Base-by-base conservation (phyloP, 106 monocot genomes). In the Allium cepa region DNA sequence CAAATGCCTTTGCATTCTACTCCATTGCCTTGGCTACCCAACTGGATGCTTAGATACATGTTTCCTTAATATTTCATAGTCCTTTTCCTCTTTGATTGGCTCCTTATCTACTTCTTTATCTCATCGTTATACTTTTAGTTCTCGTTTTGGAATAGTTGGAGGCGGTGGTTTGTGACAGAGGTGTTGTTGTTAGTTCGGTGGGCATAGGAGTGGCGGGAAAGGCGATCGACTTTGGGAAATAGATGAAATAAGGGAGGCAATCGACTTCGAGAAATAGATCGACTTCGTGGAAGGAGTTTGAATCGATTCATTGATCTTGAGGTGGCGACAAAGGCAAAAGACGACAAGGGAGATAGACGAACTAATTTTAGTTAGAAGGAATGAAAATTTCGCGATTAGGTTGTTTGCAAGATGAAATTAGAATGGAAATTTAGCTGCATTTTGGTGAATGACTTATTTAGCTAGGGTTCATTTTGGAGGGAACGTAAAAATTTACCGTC, bases 251-350 rank as follows among this genome's bases (percentile, higher is more conserved):
- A 13, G 17, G 74, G 22, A 69, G 58, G 0, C 74, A 74, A 0
- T 65, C 92, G 46, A 49, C 62, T 46, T 88, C 96, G 72, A 97
- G 86, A 46, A 62, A 69, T 63, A 76, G 17, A 68, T 85, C 79
- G 62, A 91, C 96, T 8, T 82, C 88, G 22, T 91, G 92, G 71
- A 72, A 46, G 18, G 83, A 82, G 51, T 71, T n/a, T 8, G 96
- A 92, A 50, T 91, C 86, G 75, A 97, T n/a, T n/a, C n/a, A n/a
- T n/a, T n/a, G n/a, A n/a, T n/a, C n/a, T 89, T 65, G 96, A 92
- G n/a, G 80, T 88, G 65, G 86, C 58, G 60, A 92, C 56, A 58
- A 97, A 89, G 64, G 96, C 88, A 59, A 84, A 56, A 47, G 92
- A 64, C 74, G 36, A 46, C 96, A 91, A 97, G 70, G n/a, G n/a